phyloP scores from a whole-genome alignment of 768 basidiomycete species.

The Calocera cornea region DNA sequence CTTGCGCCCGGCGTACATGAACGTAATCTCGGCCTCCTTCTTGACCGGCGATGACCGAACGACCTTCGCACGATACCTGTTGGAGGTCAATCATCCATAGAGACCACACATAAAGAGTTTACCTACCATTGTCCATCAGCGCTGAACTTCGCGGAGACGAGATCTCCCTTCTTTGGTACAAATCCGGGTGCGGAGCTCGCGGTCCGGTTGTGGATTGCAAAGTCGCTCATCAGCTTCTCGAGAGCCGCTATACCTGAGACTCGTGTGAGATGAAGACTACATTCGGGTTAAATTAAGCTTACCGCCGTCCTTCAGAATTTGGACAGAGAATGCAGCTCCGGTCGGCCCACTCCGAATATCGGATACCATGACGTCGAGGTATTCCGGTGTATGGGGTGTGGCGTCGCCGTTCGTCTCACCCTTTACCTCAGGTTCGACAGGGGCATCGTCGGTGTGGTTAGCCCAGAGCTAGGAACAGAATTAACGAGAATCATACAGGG shows the following conservation, averaged over 20 bases:
- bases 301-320: conserved; percentile 87
- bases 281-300: conserved; percentile 12
- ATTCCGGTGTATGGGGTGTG: conserved; percentile 55
- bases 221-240: conserved; percentile 89
- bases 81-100: neutral
- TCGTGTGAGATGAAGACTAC: neutral
- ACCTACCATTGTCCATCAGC: conserved; percentile 64
- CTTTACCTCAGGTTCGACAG: conserved; percentile 25
- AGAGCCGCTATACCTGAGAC: conserved; percentile 70
- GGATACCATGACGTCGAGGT: conserved; percentile 84
- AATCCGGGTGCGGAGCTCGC: conserved; percentile 49
- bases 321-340: conserved; percentile 73
- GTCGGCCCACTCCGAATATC: conserved; percentile 63
- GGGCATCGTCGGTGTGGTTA: conserved; percentile 43
- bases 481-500: neutral
- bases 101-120: no score
- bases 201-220: conserved; percentile 70
- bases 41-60: conserved; percentile 74
- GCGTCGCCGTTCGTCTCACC: conserved; percentile 2
- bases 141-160: conserved; percentile 83
- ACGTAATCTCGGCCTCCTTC: conserved; percentile 87
- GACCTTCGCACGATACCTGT: conserved; percentile 74
- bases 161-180: conserved; percentile 67
- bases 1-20: conserved; percentile 35
- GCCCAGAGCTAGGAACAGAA: conserved; percentile 60